A percentile compares a stretch with the other conserved stretches of the same genome.
These are phyloP conservation scores for Akanthomyces dipterigenus DNA, from an alignment of 2,329 filamentous ascomycete species.

Conservation along the genomic window DNA sequence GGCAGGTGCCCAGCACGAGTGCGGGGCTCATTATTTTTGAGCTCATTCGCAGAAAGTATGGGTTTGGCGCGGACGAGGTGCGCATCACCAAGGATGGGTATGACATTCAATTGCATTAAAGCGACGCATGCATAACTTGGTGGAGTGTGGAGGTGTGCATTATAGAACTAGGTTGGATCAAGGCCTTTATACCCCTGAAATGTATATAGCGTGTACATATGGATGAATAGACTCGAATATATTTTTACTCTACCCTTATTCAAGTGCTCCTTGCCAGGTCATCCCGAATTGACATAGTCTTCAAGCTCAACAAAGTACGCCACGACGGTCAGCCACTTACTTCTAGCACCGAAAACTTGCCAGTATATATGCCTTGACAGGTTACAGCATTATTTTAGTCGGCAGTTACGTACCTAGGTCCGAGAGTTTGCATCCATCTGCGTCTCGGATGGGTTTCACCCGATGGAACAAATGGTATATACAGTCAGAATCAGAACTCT, in stretches of 20 bases:
- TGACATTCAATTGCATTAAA: slow-evolving; percentile 55
- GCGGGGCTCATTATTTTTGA: slow-evolving; percentile 76
- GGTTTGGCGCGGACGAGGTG: slow-evolving; percentile 53
- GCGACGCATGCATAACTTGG: not conserved
- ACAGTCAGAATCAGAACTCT: too few relatives aligned
- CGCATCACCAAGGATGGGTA: slow-evolving; percentile 63
- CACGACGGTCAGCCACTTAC: not conserved
- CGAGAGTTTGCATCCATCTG: too few relatives aligned
- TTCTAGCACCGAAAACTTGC: too few relatives aligned
- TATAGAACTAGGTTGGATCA: not conserved
- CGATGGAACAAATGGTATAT: too few relatives aligned
- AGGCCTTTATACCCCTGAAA: not conserved
- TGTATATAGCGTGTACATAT: not conserved
- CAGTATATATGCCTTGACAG: too few relatives aligned
- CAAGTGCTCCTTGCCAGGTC: too few relatives aligned
- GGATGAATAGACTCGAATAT: not conserved
- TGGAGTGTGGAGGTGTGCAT: not conserved
- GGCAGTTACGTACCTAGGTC: too few relatives aligned
- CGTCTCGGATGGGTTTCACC: too few relatives aligned
- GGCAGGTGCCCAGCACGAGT: slow-evolving; percentile 70
- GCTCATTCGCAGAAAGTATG: slow-evolving; percentile 66
- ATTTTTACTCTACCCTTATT: not conserved
- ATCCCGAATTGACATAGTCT: too few relatives aligned
- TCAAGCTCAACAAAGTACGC: too few relatives aligned
- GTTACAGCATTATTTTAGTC: too few relatives aligned